Percentiles rank a stretch among this genome's conserved stretches.
Conservation (phyloP, 768 basidiomycete genomes). For the Agrocybe praecox region DNA sequence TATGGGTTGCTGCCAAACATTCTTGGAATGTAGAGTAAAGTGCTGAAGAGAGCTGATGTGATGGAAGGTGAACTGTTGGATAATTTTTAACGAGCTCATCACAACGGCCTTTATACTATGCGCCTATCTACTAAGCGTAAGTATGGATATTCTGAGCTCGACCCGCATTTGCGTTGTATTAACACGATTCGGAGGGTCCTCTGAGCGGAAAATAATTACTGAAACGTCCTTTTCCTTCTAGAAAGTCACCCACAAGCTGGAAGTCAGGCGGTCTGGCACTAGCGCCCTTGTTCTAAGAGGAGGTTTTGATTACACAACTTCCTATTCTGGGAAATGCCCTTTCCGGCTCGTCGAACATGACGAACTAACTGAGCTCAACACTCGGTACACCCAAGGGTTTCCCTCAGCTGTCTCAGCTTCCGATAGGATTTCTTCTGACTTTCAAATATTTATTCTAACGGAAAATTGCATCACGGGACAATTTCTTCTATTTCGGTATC, state of each 20-base stretch:
- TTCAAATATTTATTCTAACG: too few relatives aligned
- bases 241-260: neutral
- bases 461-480: too few relatives aligned
- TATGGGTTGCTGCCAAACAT: constrained; percentile 31
- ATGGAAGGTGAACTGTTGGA: neutral
- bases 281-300: neutral
- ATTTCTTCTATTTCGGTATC: too few relatives aligned
- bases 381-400: neutral
- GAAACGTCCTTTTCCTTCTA: neutral
- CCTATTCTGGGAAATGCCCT: neutral
- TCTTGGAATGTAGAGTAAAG: neutral
- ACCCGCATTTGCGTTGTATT: too few relatives aligned
- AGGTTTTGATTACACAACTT: neutral
- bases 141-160: too few relatives aligned
- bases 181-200: too few relatives aligned
- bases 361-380: neutral
- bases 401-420: too few relatives aligned
- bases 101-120: too few relatives aligned
- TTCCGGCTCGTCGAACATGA: neutral
- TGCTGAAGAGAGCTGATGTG: neutral
- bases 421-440: too few relatives aligned
- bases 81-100: too few relatives aligned
- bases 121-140: too few relatives aligned
- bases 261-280: neutral
- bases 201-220: neutral